A percentile compares a stretch with the other conserved stretches of the same genome.
These are phyloP conservation scores for Garcia nutans DNA, from an alignment of 345 rosid species.

Conservation along the genomic window DNA sequence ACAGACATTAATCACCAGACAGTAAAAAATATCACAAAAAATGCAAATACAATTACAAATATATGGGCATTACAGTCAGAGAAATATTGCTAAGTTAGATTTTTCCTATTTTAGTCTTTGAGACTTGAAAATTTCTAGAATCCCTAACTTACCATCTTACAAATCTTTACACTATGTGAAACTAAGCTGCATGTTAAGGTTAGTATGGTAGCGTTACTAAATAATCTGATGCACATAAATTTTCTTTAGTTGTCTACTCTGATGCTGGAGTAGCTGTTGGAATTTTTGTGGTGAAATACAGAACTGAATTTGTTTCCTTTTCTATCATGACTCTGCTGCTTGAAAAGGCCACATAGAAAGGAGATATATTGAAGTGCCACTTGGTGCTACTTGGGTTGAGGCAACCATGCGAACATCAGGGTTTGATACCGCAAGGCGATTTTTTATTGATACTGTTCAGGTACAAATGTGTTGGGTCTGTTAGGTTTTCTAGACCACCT, in stretches of 20 bases:
- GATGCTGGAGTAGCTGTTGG: not conserved
- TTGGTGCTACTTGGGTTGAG: conserved; percentile 94
- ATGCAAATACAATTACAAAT: not conserved
- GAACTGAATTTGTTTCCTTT: not conserved
- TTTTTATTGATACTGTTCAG: conserved; percentile 87
- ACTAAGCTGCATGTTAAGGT: not conserved
- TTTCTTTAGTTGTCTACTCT: not conserved
- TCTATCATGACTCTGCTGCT: conserved; percentile 10
- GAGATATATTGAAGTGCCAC: conserved; percentile 80
- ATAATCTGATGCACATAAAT: not conserved
- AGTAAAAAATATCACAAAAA: not conserved
- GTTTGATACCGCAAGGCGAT: conserved; percentile 83
- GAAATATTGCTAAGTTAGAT: not conserved
- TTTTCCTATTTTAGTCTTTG: not conserved
- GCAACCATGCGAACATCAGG: conserved; percentile 81
- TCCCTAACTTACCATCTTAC: too few species aligned
- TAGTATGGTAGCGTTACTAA: not conserved
- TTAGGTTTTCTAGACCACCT: conserved; percentile 17
- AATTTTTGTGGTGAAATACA: not conserved
- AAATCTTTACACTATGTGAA: not conserved
- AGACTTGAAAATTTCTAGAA: not conserved
- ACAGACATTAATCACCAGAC: not conserved
- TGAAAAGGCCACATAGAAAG: conserved; percentile 84
- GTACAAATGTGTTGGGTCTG: conserved; percentile 36
- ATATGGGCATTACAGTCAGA: not conserved